Evolutionary conservation across 768 basidiomycete genomes (phyloP).

Genomic region (Lenzites betulinus): DNA sequence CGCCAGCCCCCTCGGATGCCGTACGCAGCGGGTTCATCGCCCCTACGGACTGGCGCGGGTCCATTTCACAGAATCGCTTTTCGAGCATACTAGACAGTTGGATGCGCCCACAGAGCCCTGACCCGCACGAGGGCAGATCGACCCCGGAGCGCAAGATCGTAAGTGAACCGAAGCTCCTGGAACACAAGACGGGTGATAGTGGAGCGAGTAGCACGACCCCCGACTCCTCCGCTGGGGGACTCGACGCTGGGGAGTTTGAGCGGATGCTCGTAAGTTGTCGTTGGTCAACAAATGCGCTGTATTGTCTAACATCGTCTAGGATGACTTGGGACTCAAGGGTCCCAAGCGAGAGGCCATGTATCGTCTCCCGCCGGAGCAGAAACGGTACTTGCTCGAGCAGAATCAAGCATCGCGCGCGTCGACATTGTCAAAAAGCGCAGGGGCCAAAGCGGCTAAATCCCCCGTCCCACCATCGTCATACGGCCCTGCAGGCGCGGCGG

Average conservation of each 20-base stretch:
- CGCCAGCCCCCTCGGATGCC: constrained; percentile 20
- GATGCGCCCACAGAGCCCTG: constrained; percentile 47
- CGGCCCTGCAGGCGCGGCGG: constrained; percentile 59
- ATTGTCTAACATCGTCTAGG: constrained; percentile 42
- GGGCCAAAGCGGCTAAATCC: constrained; percentile 30
- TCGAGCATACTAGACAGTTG: constrained; percentile 70
- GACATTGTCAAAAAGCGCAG: constrained; percentile 34
- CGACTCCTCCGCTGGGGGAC: constrained; percentile 29
- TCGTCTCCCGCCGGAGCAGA: constrained; percentile 59
- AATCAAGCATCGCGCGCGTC: constrained; percentile 44
- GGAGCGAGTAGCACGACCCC: background rate
- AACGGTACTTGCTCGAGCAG: constrained; percentile 66
- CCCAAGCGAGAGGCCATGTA: constrained; percentile 65
- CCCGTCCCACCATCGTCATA: constrained; percentile 45
- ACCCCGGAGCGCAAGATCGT: constrained; percentile 54
- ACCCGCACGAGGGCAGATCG: constrained; percentile 40
- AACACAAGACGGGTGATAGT: constrained; percentile 44
- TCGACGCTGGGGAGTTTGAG: constrained; percentile 50
- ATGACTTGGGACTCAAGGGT: constrained; percentile 74
- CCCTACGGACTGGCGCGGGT: constrained; percentile 52
- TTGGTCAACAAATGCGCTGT: background rate
- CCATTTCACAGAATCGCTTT: constrained; percentile 58
- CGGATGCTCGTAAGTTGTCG: constrained; percentile 60
- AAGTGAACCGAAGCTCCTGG: constrained; percentile 68
- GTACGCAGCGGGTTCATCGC: constrained; percentile 19